Conservation (phyloP, 768 basidiomycete genomes). For the Chlorophyllum brunneum region DNA sequence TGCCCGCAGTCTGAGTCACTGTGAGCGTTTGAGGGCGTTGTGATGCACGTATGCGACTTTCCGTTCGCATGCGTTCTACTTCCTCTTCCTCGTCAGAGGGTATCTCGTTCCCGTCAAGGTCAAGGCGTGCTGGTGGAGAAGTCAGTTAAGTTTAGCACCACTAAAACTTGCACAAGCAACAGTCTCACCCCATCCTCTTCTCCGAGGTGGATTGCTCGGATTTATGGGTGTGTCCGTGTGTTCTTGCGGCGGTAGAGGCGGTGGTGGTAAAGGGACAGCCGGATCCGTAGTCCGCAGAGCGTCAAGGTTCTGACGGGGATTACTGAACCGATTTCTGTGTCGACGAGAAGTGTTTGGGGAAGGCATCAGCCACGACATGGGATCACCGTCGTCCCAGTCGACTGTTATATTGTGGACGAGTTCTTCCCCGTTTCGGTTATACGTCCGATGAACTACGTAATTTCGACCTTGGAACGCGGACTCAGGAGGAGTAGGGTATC, state of each 20-base stretch:
- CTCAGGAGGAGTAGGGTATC: conserved; percentile 10
- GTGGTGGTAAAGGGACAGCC: neutral
- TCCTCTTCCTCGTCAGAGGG: conserved; percentile 59
- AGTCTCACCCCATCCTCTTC: conserved; percentile 46
- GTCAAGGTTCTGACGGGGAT: conserved; percentile 1
- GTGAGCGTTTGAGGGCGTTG: conserved; percentile 7
- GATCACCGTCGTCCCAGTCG: conserved; percentile 36
- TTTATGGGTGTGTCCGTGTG: neutral
- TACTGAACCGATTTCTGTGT: conserved; percentile 9
- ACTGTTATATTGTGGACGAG: conserved; percentile 35
- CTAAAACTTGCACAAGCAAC: conserved; percentile 8
- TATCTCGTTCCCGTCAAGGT: conserved; percentile 62
- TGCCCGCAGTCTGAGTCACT: conserved; percentile 11
- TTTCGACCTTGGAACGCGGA: conserved; percentile 22
- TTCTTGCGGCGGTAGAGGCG: conserved; percentile 1
- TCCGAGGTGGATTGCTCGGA: conserved; percentile 18
- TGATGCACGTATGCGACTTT: conserved; percentile 37
- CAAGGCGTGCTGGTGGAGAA: conserved; percentile 37
- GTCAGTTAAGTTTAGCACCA: conserved; percentile 9
- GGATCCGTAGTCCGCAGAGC: conserved; percentile 1
- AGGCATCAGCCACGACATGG: conserved; percentile 28
- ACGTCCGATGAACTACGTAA: conserved; percentile 32
- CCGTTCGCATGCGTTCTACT: conserved; percentile 49
- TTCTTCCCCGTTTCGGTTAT: conserved; percentile 34
- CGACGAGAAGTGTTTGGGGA: conserved; percentile 12